A percentile compares a stretch with the other conserved stretches of the same genome.
Conservation (phyloP, 1,139 yeast species). For the Debaryomyces fabryi region DNA sequence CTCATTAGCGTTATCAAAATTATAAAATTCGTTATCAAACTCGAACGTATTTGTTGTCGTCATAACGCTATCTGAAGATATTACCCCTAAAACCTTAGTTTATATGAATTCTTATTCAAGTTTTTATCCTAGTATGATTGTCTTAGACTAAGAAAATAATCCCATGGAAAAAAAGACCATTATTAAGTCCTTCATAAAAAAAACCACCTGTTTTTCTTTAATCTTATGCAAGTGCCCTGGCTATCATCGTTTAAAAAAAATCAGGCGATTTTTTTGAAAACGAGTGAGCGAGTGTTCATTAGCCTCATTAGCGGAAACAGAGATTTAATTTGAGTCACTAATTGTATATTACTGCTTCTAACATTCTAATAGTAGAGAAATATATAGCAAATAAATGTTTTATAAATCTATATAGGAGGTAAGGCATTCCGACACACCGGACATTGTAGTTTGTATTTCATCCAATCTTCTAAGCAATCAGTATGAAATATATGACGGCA, state of each 20-base stretch:
- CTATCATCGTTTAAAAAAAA: conserved; percentile 4
- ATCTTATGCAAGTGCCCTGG: background rate
- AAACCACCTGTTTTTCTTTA: conserved; percentile 5
- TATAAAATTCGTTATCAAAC: conserved; percentile 23
- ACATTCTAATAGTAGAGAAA: background rate
- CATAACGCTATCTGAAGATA: background rate
- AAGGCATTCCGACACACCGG: conserved; percentile 88
- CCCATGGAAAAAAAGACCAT: conserved; percentile 3
- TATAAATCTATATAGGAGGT: conserved; percentile 55
- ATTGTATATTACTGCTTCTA: background rate
- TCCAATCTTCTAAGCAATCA: conserved; percentile 87
- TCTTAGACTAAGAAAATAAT: background rate
- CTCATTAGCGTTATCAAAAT: conserved; percentile 40
- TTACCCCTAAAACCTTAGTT: background rate
- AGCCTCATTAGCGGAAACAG: background rate
- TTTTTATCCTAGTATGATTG: background rate
- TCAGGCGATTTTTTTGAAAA: conserved; percentile 5
- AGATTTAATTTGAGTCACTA: background rate
- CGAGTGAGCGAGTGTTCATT: conserved; percentile 2
- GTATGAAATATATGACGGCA: conserved; percentile 90
- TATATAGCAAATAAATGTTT: background rate
- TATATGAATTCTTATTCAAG: background rate
- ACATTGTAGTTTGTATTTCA: conserved; percentile 89
- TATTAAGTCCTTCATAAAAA: background rate
- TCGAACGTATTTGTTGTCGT: conserved; percentile 23